These are phyloP conservation scores for Paraconiothyrium brasiliense DNA, from an alignment of 2,329 filamentous ascomycete species.

Conservation along the genomic window DNA sequence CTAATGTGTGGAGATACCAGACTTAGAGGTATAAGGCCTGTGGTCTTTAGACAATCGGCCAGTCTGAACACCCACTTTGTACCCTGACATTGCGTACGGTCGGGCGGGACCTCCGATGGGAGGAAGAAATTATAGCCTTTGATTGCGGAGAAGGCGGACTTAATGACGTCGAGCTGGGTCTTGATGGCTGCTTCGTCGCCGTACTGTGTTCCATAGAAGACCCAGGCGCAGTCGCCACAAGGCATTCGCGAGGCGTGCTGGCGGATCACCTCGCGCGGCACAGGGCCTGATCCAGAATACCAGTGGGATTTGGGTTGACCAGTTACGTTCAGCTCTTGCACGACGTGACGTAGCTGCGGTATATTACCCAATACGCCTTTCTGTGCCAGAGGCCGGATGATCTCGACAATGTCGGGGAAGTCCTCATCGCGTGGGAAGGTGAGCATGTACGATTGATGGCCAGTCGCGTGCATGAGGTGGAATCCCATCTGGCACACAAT, in stretches of 20 bases:
- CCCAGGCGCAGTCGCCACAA: constrained; percentile 57
- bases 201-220: constrained; percentile 60
- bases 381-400: constrained; percentile 56
- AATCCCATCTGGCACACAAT: constrained; percentile 62
- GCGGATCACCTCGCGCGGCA: constrained; percentile 28
- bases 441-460: constrained; percentile 56
- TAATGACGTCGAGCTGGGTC: constrained; percentile 51
- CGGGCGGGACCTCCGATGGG: constrained; percentile 34
- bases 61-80: too few relatives aligned
- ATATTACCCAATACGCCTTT: constrained; percentile 58
- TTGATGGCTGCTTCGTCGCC: constrained; percentile 42
- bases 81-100: constrained; percentile 12
- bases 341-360: constrained; percentile 56
- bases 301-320: constrained; percentile 50
- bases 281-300: constrained; percentile 26
- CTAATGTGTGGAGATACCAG: too few relatives aligned
- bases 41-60: too few relatives aligned
- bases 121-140: constrained; percentile 56
- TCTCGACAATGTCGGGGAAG: constrained; percentile 58
- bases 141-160: constrained; percentile 55
- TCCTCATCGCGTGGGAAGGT: constrained; percentile 62
- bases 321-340: constrained; percentile 57
- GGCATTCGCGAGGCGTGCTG: constrained; percentile 25
- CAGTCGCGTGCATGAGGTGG: constrained; percentile 63
- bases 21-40: too few relatives aligned